These are phyloP conservation scores for Trichosphaerium sp. DNA, from an alignment of 78 protist genomes.

Conservation along the genomic window DNA sequence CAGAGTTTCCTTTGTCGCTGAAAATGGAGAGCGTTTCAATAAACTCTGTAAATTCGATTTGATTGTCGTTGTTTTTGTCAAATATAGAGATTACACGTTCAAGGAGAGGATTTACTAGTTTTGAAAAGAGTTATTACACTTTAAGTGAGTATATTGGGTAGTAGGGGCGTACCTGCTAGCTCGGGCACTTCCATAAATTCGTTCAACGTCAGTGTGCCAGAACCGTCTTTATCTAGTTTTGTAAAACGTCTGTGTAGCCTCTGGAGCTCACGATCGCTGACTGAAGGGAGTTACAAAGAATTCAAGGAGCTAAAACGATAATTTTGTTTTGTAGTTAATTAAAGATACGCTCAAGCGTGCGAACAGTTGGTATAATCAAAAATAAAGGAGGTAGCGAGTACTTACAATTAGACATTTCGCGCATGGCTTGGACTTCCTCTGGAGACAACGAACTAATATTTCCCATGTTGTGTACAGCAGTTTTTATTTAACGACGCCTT, in stretches of 20 bases:
- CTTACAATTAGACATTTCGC: too few relatives aligned
- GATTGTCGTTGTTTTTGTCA: conserved; percentile 60
- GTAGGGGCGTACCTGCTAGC: conserved; percentile 10
- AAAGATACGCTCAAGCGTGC: too few relatives aligned
- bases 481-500: too few relatives aligned
- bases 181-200: conserved; percentile 82
- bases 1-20: conserved; percentile 46
- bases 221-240: conserved; percentile 71
- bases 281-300: too few relatives aligned
- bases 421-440: too few relatives aligned
- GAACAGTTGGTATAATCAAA: too few relatives aligned
- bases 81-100: conserved; percentile 61
- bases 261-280: conserved; percentile 47
- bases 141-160: not conserved
- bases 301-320: too few relatives aligned
- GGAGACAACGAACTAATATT: too few relatives aligned
- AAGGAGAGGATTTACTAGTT: conserved; percentile 55
- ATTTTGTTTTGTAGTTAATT: too few relatives aligned
- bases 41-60: conserved; percentile 78
- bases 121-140: too few relatives aligned
- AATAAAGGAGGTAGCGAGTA: too few relatives aligned
- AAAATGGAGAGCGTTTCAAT: conserved; percentile 52
- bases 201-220: conserved; percentile 69
- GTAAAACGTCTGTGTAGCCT: conserved; percentile 74
- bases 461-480: too few relatives aligned